Base-by-base conservation (phyloP, 1,284 basidiomycete species). In the Apiotrichum sp. region DNA sequence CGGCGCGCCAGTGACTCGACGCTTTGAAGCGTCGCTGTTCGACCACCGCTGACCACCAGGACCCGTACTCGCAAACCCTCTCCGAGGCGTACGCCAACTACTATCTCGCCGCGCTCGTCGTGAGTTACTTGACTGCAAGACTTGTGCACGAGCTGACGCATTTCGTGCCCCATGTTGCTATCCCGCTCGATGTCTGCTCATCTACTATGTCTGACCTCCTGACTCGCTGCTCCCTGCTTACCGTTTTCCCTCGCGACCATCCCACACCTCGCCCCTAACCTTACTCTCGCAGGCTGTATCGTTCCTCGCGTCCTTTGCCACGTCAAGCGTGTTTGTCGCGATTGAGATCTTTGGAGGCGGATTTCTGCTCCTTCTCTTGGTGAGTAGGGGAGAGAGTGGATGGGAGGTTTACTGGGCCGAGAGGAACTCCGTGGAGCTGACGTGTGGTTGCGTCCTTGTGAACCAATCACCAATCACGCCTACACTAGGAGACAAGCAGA, bases 311-410 rank as follows among this genome's bases (percentile, higher is more conserved):
- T 72, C 71, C 0, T 71, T 60, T 53, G 11, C 54, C 3, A 59
- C 63, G 7, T 44, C 62, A n/a, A 70, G 68, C 22, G 71, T 74
- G 34, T 43, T 71, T 31, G 36, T 71, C 16, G 66, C 66, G 3
- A 58, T 74, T 10, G 68, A 72, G 56, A 57, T 65, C 33, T 74
- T 74, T 52, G 43, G 47, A 5, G 66, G 31, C 7, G 72, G 70
- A 11, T 63, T 74, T 32, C 46, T 64, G 0, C 9, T 66, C 1
- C 58, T 72, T 4, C 34, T 71, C 35, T 40, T 70, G 10, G 70
- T 72, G 46, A 47, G 69, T 22, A 22, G 22, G 22, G 22, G 22
- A 22, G 22, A 22, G 22, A 22, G 22, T 22, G 22, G 22, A 22
- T 22, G 22, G 22, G 22, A 22, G 22, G 22, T 22, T 22, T 22